Evolutionary conservation across 2,329 filamentous ascomycete species (phyloP).

Genomic region (Scedosporium dehoogii): DNA sequence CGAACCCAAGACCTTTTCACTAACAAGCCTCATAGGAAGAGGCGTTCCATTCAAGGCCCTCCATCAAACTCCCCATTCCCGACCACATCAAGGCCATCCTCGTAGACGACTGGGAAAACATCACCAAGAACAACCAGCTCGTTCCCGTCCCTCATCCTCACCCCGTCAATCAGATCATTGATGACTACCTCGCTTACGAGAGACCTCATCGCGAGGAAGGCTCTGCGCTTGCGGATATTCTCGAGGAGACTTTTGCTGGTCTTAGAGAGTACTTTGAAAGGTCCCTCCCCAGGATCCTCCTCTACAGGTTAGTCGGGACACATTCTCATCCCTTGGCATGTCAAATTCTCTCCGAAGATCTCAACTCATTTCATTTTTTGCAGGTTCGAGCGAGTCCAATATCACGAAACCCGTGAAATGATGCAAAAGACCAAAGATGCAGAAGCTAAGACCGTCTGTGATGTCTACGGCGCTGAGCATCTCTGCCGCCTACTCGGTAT

Average conservation of each 20-base stretch:
- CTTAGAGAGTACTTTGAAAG: slow-evolving; percentile 93
- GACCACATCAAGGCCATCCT: slow-evolving; percentile 86
- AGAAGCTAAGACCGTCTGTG: slow-evolving; percentile 60
- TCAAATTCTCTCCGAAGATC: no score
- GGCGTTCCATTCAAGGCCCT: slow-evolving; percentile 70
- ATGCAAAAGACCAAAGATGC: slow-evolving; percentile 57
- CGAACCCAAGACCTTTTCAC: neutral
- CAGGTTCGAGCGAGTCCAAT: slow-evolving; percentile 86
- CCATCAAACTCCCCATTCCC: slow-evolving; percentile 76
- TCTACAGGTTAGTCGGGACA: slow-evolving; percentile 54
- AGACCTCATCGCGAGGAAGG: slow-evolving; percentile 53
- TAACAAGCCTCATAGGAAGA: slow-evolving; percentile 58
- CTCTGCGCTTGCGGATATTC: slow-evolving; percentile 68
- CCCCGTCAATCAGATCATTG: slow-evolving; percentile 67
- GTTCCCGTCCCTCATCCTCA: slow-evolving; percentile 72
- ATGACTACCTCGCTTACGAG: slow-evolving; percentile 69
- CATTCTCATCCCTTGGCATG: neutral
- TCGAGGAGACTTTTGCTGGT: slow-evolving; percentile 81
- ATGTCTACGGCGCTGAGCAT: slow-evolving; percentile 91
- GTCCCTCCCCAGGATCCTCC: slow-evolving; percentile 72
- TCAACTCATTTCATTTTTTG: neutral
- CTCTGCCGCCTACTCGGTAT: slow-evolving; percentile 79
- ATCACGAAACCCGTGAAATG: slow-evolving; percentile 63
- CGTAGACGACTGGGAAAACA: slow-evolving; percentile 97
- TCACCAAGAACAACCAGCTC: slow-evolving; percentile 89